Evolutionary conservation across 306 rosid species (phyloP), one percentile per base, ranked within the genome.

Genomic region (Cyamopsis tetragonoloba): DNA sequence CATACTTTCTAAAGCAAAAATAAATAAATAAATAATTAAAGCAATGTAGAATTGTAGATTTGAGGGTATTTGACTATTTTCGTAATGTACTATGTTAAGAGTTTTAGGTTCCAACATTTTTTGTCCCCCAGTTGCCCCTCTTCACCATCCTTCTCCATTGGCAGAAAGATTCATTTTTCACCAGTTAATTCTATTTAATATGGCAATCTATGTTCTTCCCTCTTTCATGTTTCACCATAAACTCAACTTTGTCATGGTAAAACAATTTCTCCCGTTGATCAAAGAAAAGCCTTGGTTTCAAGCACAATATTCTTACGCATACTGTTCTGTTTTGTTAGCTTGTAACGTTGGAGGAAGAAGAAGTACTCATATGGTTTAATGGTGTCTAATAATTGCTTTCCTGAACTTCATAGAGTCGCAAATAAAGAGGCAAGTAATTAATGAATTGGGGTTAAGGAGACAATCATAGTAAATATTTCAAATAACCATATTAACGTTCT

Each of bases 81-180:
- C 7, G 34, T 24, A 48, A 61, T 58, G 34, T 44, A 26, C 42
- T 34, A 35, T 48, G 20, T 48, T 48, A 6, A 46, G 6, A 19
- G 6, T 7, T 28, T 39, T 49, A 3, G 55, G 37, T 10, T 37
- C 32, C 62, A 48, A 26, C 44, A 59, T 47, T 15, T 20, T 23
- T 46, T 46, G n/a, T 34, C 30, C 28, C 17, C 38, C 28, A 53
- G 38, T 12, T 17, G 12, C 31, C 62, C 63, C n/a, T 68, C 24
- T n/a, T 12, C 44, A 57, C 30, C 65, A 10, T 8, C 24, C 11
- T 43, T 63, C 41, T 26, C 11, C 22, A 18, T 30, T 30, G 5
- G 70, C 56, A 44, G 19, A 44, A 59, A 57, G 67, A 31, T 58
- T 58, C 37, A 58, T 31, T 27, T 38, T 59, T 43, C 63, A 43